Percentiles rank a stretch among this genome's conserved stretches.
Conservation (phyloP, 768 basidiomycete species). For the Rossbeevera mucosa region DNA sequence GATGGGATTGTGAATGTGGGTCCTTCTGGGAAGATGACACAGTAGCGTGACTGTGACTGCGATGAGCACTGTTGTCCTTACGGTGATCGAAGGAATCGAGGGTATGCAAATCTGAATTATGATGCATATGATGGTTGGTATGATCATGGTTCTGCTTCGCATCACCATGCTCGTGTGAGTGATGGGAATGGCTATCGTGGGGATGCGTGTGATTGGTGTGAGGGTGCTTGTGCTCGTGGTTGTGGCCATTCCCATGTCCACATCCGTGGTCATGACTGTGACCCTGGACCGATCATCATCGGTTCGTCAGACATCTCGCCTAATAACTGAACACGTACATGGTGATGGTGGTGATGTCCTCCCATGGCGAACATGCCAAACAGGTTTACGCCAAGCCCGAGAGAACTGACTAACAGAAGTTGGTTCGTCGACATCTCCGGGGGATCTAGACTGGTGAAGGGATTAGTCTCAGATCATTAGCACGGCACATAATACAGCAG, state of each 20-base stretch:
- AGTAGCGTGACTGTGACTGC: conserved; percentile 16
- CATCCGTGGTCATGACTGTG: conserved; percentile 16
- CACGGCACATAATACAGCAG: conserved; percentile 19
- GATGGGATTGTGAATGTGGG: conserved; percentile 27
- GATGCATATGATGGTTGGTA: conserved; percentile 19
- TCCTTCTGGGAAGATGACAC: conserved; percentile 8
- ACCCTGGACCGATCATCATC: conserved; percentile 10
- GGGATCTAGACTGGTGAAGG: conserved; percentile 65
- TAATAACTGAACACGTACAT: conserved; percentile 43
- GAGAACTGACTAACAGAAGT: conserved; percentile 78
- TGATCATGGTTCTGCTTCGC: conserved; percentile 18
- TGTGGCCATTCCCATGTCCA: conserved; percentile 8
- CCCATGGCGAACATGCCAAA: conserved; percentile 99
- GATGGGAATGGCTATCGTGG: conserved; percentile 28
- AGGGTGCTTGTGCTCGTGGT: conserved; percentile 29
- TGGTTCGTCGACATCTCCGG: conserved; percentile 98
- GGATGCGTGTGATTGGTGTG: conserved; percentile 34
- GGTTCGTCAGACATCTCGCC: neutral
- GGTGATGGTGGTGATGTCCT: conserved; percentile 75
- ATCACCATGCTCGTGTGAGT: conserved; percentile 13
- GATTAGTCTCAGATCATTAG: neutral
- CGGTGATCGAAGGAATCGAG: conserved; percentile 9
- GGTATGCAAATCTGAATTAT: conserved; percentile 10
- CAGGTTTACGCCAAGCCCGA: conserved; percentile 90
- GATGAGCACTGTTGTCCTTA: conserved; percentile 10